These are phyloP conservation scores for Isabelozyma pseudorhagii DNA, from an alignment of 805 yeast genomes.

Conservation along the genomic window DNA sequence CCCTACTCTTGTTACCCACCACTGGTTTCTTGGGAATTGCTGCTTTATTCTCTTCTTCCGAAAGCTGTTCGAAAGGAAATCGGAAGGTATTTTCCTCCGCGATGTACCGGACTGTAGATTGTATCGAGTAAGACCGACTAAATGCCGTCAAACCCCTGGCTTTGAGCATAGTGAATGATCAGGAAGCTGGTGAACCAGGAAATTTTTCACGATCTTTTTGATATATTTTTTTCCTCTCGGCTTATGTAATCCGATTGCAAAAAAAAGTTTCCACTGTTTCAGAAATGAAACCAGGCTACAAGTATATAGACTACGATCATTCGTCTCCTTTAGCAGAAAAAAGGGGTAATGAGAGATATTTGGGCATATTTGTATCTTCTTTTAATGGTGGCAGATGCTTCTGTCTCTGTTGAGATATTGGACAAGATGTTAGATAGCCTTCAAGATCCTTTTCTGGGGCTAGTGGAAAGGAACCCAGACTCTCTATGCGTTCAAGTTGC, in stretches of 20 bases:
- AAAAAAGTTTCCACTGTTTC: not conserved
- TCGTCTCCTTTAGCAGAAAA: too few relatives aligned
- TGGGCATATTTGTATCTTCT: not conserved
- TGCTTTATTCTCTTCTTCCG: conserved; percentile 26
- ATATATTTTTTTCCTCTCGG: not conserved
- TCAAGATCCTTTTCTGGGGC: not conserved
- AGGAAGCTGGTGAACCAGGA: not conserved
- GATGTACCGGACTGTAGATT: conserved; percentile 11
- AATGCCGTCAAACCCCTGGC: not conserved
- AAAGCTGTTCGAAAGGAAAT: conserved; percentile 25
- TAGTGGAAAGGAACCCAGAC: conserved; percentile 1
- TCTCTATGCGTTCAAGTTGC: conserved; percentile 39
- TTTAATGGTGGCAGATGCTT: not conserved
- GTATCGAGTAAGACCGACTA: not conserved
- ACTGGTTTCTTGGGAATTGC: conserved; percentile 32
- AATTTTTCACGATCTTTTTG: not conserved
- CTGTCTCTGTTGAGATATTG: not conserved
- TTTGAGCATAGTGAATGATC: not conserved
- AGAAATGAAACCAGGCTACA: not conserved
- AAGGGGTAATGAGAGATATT: not conserved
- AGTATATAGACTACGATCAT: too few relatives aligned
- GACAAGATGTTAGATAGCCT: not conserved
- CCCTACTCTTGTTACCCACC: conserved; percentile 8
- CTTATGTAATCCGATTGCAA: not conserved
- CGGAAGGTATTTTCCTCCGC: conserved; percentile 25